Evolutionary conservation across 352 stramenopile species (phyloP).

Genomic region (Thraustochytrium sp.): DNA sequence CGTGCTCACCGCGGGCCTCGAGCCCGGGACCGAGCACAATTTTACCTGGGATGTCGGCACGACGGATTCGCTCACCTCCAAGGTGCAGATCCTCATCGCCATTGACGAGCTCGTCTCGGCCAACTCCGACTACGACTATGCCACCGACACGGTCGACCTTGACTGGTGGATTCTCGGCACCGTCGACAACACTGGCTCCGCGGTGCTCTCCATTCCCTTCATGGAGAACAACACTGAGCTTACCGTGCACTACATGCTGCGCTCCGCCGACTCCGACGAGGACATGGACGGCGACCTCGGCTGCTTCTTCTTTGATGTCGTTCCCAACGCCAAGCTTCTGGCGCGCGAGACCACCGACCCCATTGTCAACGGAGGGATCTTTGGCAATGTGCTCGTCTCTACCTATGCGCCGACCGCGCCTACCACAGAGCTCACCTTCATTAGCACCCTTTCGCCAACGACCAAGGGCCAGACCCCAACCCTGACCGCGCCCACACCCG

Average conservation of each 20-base stretch:
- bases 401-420: too few species aligned
- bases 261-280: not conserved
- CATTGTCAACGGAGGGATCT: not conserved
- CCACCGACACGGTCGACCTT: slow-evolving; percentile 23
- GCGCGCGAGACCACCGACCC: not conserved
- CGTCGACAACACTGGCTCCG: not conserved
- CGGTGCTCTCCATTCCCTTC: not conserved
- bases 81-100: not conserved
- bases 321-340: not conserved
- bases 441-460: too few species aligned
- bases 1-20: not conserved
- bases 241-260: slow-evolving; percentile 3
- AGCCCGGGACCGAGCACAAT: not conserved
- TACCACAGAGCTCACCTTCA: too few species aligned
- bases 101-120: not conserved
- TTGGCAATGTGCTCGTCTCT: too few species aligned
- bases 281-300: not conserved
- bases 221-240: not conserved
- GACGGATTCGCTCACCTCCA: not conserved
- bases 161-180: slow-evolving; percentile 14
- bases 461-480: too few species aligned
- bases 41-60: not conserved
- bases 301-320: slow-evolving; percentile 10
- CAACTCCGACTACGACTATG: not conserved
- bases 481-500: too few species aligned